These are phyloP conservation scores for Candida methanosorbosa DNA, from an alignment of 805 yeast species.

Conservation along the genomic window DNA sequence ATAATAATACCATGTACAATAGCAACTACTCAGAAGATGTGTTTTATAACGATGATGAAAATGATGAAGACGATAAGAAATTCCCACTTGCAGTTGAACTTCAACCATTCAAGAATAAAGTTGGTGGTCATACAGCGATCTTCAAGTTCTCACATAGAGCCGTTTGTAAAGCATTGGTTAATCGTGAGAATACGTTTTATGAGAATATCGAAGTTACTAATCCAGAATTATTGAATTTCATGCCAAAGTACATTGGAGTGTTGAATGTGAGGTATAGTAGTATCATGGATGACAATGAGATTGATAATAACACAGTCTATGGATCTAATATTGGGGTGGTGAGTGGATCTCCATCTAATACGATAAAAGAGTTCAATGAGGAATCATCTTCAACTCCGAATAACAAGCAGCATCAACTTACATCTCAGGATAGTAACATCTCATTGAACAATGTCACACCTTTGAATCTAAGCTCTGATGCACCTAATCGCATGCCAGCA, in stretches of 20 bases:
- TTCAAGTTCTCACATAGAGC: constrained; percentile 87
- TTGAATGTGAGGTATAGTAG: constrained; percentile 75
- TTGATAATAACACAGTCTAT: constrained; percentile 7
- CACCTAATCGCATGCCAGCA: too few relatives aligned
- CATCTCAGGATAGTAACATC: too few relatives aligned
- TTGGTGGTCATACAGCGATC: constrained; percentile 97
- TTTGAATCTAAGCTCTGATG: too few relatives aligned
- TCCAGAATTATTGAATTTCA: constrained; percentile 66
- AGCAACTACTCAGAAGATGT: too few relatives aligned
- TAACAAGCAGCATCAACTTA: too few relatives aligned
- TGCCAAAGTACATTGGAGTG: constrained; percentile 95
- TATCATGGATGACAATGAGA: constrained; percentile 18
- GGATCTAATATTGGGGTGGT: constrained; percentile 1
- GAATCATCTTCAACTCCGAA: too few relatives aligned
- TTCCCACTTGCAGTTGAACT: constrained; percentile 80
- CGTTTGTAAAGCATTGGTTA: constrained; percentile 87
- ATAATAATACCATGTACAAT: too few relatives aligned
- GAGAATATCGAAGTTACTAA: constrained; percentile 78
- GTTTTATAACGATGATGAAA: not conserved
- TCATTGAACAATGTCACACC: too few relatives aligned
- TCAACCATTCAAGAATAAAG: constrained; percentile 86
- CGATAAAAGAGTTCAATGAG: not conserved
- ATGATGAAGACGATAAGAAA: constrained; percentile 9
- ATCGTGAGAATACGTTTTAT: constrained; percentile 86
- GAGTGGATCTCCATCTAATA: constrained; percentile 3